A percentile compares a stretch with the other conserved stretches of the same genome.
These are phyloP conservation scores for Axilococcus clingmanii DNA, from an alignment of 139 green algal genomes.

Conservation along the genomic window DNA sequence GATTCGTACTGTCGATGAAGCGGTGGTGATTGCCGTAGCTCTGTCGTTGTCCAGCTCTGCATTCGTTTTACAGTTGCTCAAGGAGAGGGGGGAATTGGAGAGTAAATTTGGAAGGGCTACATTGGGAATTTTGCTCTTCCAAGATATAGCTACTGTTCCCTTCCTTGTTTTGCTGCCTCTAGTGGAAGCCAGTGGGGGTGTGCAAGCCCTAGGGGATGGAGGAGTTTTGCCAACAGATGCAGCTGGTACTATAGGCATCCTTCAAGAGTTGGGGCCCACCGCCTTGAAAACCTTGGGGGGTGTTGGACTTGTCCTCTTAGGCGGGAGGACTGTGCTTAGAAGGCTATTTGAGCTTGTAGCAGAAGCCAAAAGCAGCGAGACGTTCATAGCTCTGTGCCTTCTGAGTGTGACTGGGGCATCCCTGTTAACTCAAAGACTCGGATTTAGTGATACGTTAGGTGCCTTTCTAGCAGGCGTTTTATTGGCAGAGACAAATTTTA, in stretches of 20 bases:
- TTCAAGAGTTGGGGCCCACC: constrained; percentile 58
- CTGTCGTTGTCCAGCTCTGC: constrained; percentile 80
- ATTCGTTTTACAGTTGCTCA: constrained; percentile 92
- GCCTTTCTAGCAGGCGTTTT: constrained; percentile 86
- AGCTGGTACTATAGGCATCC: constrained; percentile 14
- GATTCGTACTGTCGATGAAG: constrained; percentile 57
- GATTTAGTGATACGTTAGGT: constrained; percentile 85
- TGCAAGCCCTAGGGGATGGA: no score
- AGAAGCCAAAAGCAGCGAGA: constrained; percentile 59
- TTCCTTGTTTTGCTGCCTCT: constrained; percentile 88
- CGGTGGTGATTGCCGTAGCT: constrained; percentile 79
- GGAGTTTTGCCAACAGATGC: background rate
- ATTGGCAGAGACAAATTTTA: constrained; percentile 78
- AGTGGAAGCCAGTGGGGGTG: constrained; percentile 33
- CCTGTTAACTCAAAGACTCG: constrained; percentile 71
- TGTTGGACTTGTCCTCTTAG: constrained; percentile 73
- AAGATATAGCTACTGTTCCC: constrained; percentile 89
- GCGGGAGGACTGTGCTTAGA: constrained; percentile 68
- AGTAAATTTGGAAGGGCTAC: constrained; percentile 80
- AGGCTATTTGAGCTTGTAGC: constrained; percentile 65
- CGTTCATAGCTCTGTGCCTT: constrained; percentile 90
- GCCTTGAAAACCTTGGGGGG: constrained; percentile 53
- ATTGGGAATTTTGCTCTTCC: constrained; percentile 89
- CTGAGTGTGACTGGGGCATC: constrained; percentile 80
- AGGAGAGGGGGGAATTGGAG: constrained; percentile 71